A percentile compares a stretch with the other conserved stretches of the same genome.
These are phyloP conservation scores for Termitomyces sp. DNA, from an alignment of 768 basidiomycete genomes.

Conservation along the genomic window DNA sequence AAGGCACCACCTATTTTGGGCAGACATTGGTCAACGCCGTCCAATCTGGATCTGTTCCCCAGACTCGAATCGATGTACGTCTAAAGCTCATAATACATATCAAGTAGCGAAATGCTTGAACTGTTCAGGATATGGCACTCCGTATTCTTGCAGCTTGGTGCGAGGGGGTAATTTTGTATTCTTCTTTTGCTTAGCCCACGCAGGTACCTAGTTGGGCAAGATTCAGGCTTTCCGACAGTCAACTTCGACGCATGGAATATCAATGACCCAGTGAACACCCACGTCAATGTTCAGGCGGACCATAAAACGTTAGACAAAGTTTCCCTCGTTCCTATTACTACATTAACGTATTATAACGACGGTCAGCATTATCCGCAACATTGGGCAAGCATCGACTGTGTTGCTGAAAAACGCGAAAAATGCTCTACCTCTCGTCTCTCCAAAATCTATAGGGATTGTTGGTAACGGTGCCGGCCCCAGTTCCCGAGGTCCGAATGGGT, in stretches of 20 bases:
- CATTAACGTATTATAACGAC: not conserved
- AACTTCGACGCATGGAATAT: constrained; percentile 57
- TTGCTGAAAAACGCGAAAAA: constrained; percentile 55
- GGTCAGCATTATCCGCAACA: constrained; percentile 48
- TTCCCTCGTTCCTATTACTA: not conserved
- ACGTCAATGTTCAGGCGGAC: constrained; percentile 55
- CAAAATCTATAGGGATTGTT: constrained; percentile 49
- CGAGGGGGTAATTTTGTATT: not conserved
- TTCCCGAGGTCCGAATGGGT: constrained; percentile 54
- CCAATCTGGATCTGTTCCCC: constrained; percentile 53
- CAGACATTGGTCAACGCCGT: constrained; percentile 54
- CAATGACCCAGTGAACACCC: constrained; percentile 31
- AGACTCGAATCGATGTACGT: constrained; percentile 50
- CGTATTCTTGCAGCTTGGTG: constrained; percentile 44
- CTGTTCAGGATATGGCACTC: constrained; percentile 37
- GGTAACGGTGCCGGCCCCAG: constrained; percentile 57
- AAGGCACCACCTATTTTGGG: constrained; percentile 56
- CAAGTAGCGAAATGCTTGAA: not conserved
- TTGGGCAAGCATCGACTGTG: constrained; percentile 60
- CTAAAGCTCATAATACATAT: not conserved
- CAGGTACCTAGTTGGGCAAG: constrained; percentile 41
- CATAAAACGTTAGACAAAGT: constrained; percentile 38
- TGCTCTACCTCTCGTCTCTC: constrained; percentile 41
- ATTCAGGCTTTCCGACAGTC: constrained; percentile 36
- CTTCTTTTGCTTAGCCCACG: constrained; percentile 20